These are phyloP conservation scores for Zoysia japonica DNA, from an alignment of 176 grass and related monocot species.

Conservation along the genomic window DNA sequence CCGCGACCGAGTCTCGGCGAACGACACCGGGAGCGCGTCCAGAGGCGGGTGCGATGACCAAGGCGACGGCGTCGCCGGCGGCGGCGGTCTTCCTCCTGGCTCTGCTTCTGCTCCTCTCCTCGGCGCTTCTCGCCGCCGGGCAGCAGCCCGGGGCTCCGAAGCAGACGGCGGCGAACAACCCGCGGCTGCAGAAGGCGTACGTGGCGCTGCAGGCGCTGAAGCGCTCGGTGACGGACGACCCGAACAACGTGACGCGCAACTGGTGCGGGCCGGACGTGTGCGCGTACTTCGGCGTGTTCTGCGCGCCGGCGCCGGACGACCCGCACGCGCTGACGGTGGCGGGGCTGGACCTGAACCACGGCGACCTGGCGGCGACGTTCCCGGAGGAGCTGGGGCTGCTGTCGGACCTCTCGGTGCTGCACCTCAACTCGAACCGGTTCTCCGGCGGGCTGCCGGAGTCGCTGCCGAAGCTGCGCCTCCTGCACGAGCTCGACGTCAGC, in stretches of 20 bases:
- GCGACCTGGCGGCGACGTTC: constrained; percentile 51
- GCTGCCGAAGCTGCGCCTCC: constrained; percentile 38
- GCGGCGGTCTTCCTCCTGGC: constrained; percentile 29
- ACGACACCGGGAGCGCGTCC: constrained; percentile 21
- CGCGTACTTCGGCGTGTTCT: constrained; percentile 79
- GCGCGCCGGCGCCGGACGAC: constrained; percentile 54
- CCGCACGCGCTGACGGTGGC: constrained; percentile 54
- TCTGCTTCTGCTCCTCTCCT: constrained; percentile 32
- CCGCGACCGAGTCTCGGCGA: neutral
- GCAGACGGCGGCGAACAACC: constrained; percentile 63
- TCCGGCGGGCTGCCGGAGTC: constrained; percentile 47
- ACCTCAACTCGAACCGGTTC: constrained; percentile 96
- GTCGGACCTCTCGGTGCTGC: constrained; percentile 67
- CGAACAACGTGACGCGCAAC: constrained; percentile 45
- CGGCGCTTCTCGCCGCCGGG: constrained; percentile 20
- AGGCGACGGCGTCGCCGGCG: neutral
- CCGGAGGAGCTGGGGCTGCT: constrained; percentile 74
- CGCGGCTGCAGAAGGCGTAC: constrained; percentile 68
- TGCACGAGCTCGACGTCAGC: constrained; percentile 86
- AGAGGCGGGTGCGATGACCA: neutral
- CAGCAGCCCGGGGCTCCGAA: constrained; percentile 14
- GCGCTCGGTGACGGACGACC: constrained; percentile 65
- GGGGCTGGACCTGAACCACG: constrained; percentile 73
- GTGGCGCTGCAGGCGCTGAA: constrained; percentile 69
- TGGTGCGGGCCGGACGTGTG: constrained; percentile 91